Base-by-base conservation (phyloP, 2,329 filamentous ascomycete genomes). In the Aspergillus luchuensis region DNA sequence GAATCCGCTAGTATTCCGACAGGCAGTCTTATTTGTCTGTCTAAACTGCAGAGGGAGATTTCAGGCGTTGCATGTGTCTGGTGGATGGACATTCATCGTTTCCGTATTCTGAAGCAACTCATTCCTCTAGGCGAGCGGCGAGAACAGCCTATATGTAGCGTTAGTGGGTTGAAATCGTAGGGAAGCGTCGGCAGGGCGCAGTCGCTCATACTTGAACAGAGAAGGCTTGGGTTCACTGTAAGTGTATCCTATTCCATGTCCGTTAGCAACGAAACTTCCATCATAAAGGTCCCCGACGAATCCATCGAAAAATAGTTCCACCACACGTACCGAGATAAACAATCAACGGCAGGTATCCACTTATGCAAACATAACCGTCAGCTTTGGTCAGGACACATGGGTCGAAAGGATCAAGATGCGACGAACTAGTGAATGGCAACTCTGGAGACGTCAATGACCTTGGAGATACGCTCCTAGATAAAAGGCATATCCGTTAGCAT, bases 331-430 rank as follows among this genome's bases (percentile, higher is more conserved):
- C 95, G 72, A 99, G 89, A 80, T 98, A 99, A 78, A 99, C 86
- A 77, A 99, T 96, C 79, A 99, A 80, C 71, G 95, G 95, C 61
- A 99, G 87, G 80, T 98, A 99, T 78, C 95, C 95, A 84, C 92
- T 96, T 45, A 71, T 30, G 59, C 56, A 61, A 61, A 57, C 49
- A 58, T 54, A 50, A 39, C 41, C 15, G 60, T 73, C 60, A 71
- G 67, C 66, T 56, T 58, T 56, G n/a, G 53, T 39, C 28, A 25
- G 21, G n/a, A 21, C 17, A 6, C 15, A 13, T 55, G 19, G 38
- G n/a, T 38, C 7, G 5, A 38, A 41, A 5, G 45, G 23, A 21
- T 21, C 11, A 25, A 30, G 48, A 38, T 21, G 56, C 15, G 38
- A 75, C 90, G 68, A 87, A 96, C 92, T 98, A 99, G 83, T 99